A percentile compares a stretch with the other conserved stretches of the same genome.
phyloP scores from a whole-genome alignment of 805 yeast species.

The Nakazawaea ishiwadae region DNA sequence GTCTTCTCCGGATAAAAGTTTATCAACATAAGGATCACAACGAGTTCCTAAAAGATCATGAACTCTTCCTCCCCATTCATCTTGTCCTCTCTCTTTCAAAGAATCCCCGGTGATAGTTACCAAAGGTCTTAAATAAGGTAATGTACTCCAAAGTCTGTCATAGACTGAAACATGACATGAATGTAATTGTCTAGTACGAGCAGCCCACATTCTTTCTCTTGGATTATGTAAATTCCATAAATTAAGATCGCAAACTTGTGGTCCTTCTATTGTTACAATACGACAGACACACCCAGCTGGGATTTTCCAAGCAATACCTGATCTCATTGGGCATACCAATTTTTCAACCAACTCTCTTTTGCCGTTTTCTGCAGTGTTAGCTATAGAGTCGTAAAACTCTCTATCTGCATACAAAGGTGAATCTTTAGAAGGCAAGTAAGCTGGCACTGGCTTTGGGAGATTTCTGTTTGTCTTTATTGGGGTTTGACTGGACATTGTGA shows the following conservation, averaged over 20 bases:
- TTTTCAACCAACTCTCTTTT: slow-evolving; percentile 37
- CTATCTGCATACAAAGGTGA: slow-evolving; percentile 49
- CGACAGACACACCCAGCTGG: slow-evolving; percentile 57
- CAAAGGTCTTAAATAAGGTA: slow-evolving; percentile 62
- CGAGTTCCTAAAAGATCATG: slow-evolving; percentile 67
- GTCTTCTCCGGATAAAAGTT: slow-evolving; percentile 57
- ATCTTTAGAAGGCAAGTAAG: slow-evolving; percentile 49
- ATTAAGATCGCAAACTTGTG: slow-evolving; percentile 68
- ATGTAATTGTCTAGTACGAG: slow-evolving; percentile 62
- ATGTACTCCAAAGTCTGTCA: slow-evolving; percentile 61
- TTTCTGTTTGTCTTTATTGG: slow-evolving; percentile 19
- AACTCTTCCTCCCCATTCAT: slow-evolving; percentile 61
- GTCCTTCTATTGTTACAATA: slow-evolving; percentile 61
- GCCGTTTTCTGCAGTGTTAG: slow-evolving; percentile 27
- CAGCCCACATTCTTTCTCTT: slow-evolving; percentile 65
- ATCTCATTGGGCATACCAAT: slow-evolving; percentile 45
- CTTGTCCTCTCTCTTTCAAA: slow-evolving; percentile 47
- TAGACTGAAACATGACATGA: slow-evolving; percentile 56
- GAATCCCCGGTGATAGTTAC: slow-evolving; percentile 62
- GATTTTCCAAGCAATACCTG: slow-evolving; percentile 60
- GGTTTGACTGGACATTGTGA: slow-evolving; percentile 18
- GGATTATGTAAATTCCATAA: slow-evolving; percentile 60
- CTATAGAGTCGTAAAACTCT: slow-evolving; percentile 40
- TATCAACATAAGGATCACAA: slow-evolving; percentile 68
- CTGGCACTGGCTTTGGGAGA: slow-evolving; percentile 43